Percentiles rank a stretch among this genome's conserved stretches.
Conservation (phyloP, 139 green algal genomes). For the Marvania coccoides region DNA sequence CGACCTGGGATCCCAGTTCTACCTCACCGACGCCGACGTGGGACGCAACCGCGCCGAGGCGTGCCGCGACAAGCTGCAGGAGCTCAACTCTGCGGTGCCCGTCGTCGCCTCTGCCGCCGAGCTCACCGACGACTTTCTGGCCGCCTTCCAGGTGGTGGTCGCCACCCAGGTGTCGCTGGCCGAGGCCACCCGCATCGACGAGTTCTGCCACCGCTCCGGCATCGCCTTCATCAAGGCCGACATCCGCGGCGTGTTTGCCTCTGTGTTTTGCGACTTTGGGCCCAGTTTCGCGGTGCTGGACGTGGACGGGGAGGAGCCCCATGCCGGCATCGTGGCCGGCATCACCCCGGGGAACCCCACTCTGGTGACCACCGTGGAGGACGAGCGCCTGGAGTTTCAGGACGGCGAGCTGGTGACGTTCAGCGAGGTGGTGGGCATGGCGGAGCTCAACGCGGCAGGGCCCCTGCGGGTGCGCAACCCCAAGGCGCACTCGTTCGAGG, state of each 20-base stretch:
- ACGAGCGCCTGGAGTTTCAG: conserved; percentile 97
- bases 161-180: conserved; percentile 49
- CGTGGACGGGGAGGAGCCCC: conserved; percentile 82
- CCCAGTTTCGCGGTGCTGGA: conserved; percentile 79
- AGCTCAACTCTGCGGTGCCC: conserved; percentile 88
- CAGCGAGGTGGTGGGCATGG: conserved; percentile 84
- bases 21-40: conserved; percentile 82
- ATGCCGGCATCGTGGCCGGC: conserved; percentile 87
- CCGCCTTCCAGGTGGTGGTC: conserved; percentile 85
- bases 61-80: conserved; percentile 80
- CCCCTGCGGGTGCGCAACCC: conserved; percentile 74
- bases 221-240: conserved; percentile 83
- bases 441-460: conserved; percentile 67
- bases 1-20: conserved; percentile 92
- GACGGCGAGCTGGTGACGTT: conserved; percentile 75
- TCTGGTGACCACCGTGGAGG: conserved; percentile 93
- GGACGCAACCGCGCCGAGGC: conserved; percentile 83
- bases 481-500: conserved; percentile 88
- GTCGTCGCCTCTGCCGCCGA: conserved; percentile 48
- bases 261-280: conserved; percentile 96
- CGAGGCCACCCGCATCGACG: conserved; percentile 65
- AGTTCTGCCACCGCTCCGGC: conserved; percentile 62
- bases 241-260: conserved; percentile 85
- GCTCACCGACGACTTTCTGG: conserved; percentile 61
- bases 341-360: conserved; percentile 62